Evolutionary conservation across 1,139 yeast genomes (phyloP), one percentile per base, ranked within the genome.

Genomic region (Taphrina betulina): DNA sequence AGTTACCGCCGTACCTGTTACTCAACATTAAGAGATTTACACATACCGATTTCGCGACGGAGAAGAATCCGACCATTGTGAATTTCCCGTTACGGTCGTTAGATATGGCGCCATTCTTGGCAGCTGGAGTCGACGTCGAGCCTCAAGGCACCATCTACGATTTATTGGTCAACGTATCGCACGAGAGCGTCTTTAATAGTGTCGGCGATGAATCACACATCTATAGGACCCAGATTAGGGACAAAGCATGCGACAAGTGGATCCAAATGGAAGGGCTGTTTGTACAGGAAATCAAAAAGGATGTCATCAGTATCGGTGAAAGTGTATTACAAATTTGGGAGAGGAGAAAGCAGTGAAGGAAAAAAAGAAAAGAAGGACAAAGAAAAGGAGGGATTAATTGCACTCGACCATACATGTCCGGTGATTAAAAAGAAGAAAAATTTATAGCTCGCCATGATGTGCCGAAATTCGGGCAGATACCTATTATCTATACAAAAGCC

Each of bases 321-420:
- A 77, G 80, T 44, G 81, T 79, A 67, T 70, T 86, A 38, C 90
- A 84, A 67, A 70, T 85, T 16, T 85, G 94, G 94, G 78, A 79
- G 62, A 67, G 70, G 38, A 48, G 54, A 29, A 31, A 22, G 14
- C 28, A 10, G 19, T 8, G 16, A 14, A 19, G 28, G 45, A 5
- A n/a, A 5, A 35, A 26, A 3, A 7, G 29, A n/a, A 16, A 20
- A 17, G n/a, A 14, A 17, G 20, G 22, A 35, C 23, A 8, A 2
- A 16, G 24, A 37, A 19, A 19, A 14, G 19, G 16, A 37, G 14
- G 42, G n/a, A 37, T 37, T 17, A 14, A n/a, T n/a, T n/a, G n/a
- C n/a, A n/a, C n/a, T n/a, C n/a, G n/a, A n/a, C n/a, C n/a, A n/a
- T n/a, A n/a, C n/a, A n/a, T n/a, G n/a, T n/a, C n/a, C n/a, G n/a